Evolutionary conservation across 139 green algal species (phyloP).

Genomic region (Closterium sp.): DNA sequence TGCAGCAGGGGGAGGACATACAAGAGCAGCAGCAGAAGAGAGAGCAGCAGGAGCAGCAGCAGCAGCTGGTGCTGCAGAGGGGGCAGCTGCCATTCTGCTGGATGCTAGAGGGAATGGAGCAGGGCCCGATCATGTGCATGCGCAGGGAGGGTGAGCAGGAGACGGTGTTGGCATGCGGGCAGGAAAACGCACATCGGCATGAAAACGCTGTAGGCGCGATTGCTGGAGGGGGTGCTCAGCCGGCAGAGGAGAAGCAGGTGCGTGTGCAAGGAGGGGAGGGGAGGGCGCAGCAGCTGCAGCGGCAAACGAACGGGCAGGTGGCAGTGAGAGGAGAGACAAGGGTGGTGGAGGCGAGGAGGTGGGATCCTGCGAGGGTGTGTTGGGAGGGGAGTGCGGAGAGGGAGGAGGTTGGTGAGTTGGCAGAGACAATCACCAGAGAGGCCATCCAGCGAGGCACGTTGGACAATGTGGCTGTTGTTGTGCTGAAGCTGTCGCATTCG

Average conservation of each 20-base stretch:
- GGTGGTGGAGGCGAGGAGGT: background rate
- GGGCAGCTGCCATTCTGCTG: background rate
- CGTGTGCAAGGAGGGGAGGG: no score
- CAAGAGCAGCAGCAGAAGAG: background rate
- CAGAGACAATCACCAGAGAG: background rate
- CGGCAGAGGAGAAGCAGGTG: background rate
- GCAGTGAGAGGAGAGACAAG: background rate
- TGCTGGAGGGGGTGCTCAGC: no score
- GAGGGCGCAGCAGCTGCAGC: background rate
- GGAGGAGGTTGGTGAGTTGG: background rate
- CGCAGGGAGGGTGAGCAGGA: background rate
- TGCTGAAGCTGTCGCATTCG: background rate
- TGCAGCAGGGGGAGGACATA: background rate
- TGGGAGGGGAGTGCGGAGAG: background rate
- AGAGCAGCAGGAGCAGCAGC: background rate
- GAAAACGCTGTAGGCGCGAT: background rate
- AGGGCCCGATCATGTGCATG: background rate
- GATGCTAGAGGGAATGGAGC: background rate
- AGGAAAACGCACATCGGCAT: no score
- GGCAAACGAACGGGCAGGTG: background rate
- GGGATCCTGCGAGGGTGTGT: background rate
- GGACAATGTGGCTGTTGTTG: background rate
- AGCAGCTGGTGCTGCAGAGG: background rate
- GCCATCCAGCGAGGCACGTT: background rate
- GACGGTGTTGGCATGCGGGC: background rate